Conservation (phyloP, 257 asterid species). For the Plantago elongata region DNA sequence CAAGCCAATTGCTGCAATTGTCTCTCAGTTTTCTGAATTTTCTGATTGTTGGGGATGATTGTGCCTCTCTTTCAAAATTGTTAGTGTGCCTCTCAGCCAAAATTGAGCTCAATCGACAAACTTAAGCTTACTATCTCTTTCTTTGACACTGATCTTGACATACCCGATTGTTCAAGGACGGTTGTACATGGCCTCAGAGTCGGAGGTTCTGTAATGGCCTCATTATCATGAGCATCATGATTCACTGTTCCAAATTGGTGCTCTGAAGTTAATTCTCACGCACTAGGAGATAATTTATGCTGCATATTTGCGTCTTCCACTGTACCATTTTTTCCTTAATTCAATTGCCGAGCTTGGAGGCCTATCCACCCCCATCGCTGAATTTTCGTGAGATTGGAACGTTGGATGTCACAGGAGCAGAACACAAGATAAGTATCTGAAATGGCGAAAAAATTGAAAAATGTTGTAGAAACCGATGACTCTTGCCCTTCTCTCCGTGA, state of each 20-base stretch:
- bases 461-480: too few relatives aligned
- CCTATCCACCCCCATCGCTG: too few relatives aligned
- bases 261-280: slow-evolving; percentile 29
- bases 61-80: too few relatives aligned
- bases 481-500: too few relatives aligned
- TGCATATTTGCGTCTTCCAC: slow-evolving; percentile 20
- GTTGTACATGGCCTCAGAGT: slow-evolving; percentile 58
- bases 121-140: slow-evolving; percentile 50
- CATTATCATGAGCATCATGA: slow-evolving; percentile 31
- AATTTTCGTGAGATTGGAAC: too few relatives aligned
- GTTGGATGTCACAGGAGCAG: too few relatives aligned
- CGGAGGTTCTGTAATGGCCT: slow-evolving; percentile 23
- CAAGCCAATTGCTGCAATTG: too few relatives aligned
- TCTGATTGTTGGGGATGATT: too few relatives aligned
- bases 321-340: slow-evolving; percentile 29
- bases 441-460: too few relatives aligned
- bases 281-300: slow-evolving; percentile 29
- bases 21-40: too few relatives aligned
- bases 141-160: slow-evolving; percentile 33
- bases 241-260: slow-evolving; percentile 30
- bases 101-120: slow-evolving; percentile 30
- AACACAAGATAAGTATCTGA: too few relatives aligned
- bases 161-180: slow-evolving; percentile 30
- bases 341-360: too few relatives aligned
- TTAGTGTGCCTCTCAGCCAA: slow-evolving; percentile 15